phyloP scores from a whole-genome alignment of 768 basidiomycete genomes.

The Russula virescens region DNA sequence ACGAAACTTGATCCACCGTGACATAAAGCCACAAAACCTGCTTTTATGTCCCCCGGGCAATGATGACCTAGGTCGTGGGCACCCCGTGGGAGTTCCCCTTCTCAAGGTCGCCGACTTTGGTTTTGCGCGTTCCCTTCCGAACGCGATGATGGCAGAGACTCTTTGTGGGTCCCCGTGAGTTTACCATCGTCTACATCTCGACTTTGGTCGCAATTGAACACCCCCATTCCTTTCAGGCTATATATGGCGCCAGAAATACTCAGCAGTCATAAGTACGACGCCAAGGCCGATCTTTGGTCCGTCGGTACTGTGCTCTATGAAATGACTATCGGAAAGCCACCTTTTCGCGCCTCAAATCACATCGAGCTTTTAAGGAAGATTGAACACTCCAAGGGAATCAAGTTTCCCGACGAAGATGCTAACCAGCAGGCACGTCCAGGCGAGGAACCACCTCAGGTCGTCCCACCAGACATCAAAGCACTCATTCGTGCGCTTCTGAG shows the following conservation, averaged over 20 bases:
- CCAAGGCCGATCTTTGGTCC: slow-evolving; percentile 97
- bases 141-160: slow-evolving; percentile 94
- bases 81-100: slow-evolving; percentile 88
- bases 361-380: slow-evolving; percentile 93
- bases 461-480: slow-evolving; percentile 79
- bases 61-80: slow-evolving; percentile 77
- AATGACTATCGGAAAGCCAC: slow-evolving; percentile 89
- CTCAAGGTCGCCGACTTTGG: slow-evolving; percentile 98
- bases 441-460: slow-evolving; percentile 45
- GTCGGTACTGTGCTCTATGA: slow-evolving; percentile 96
- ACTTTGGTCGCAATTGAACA: not conserved
- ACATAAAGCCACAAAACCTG: slow-evolving; percentile 98
- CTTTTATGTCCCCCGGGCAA: slow-evolving; percentile 78
- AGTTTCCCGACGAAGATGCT: slow-evolving; percentile 89
- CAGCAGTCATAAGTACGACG: slow-evolving; percentile 95
- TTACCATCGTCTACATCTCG: not conserved
- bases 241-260: slow-evolving; percentile 99
- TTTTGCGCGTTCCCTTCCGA: slow-evolving; percentile 88
- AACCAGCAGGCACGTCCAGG: slow-evolving; percentile 41
- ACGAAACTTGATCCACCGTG: slow-evolving; percentile 88
- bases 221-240: slow-evolving; percentile 43
- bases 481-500: slow-evolving; percentile 82
- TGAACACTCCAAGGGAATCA: slow-evolving; percentile 83
- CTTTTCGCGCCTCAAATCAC: slow-evolving; percentile 93
- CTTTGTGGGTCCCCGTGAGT: slow-evolving; percentile 94